Evolutionary conservation across 2,329 filamentous ascomycete genomes (phyloP).

Genomic region (Cercospora sesami): DNA sequence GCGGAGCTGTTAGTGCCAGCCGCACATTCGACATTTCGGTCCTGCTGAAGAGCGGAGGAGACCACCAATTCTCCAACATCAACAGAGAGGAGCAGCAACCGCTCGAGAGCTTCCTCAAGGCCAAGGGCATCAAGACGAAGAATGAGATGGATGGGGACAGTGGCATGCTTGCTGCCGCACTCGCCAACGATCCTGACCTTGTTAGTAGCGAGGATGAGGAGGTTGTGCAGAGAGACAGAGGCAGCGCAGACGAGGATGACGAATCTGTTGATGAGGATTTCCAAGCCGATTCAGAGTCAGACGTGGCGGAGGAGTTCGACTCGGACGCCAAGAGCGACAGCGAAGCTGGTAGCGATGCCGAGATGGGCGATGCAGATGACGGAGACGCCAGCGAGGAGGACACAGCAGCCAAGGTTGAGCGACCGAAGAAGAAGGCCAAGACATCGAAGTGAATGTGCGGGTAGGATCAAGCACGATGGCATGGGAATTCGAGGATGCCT

Average conservation of each 20-base stretch:
- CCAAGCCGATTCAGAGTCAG: conserved; percentile 84
- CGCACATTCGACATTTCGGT: conserved; percentile 98
- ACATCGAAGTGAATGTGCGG: conserved; percentile 32
- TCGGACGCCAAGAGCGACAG: conserved; percentile 79
- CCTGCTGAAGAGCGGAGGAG: conserved; percentile 80
- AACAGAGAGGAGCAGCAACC: conserved; percentile 96
- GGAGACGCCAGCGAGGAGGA: conserved; percentile 48
- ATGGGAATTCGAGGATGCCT: not conserved
- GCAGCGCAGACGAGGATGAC: conserved; percentile 92
- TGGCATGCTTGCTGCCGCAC: conserved; percentile 71
- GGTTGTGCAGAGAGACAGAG: conserved; percentile 73
- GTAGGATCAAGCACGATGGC: not conserved
- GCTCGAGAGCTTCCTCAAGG: conserved; percentile 96
- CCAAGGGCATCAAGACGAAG: conserved; percentile 92
- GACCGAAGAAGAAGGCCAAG: conserved; percentile 67
- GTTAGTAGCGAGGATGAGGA: conserved; percentile 80
- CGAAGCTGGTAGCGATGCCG: conserved; percentile 66
- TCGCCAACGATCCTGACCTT: conserved; percentile 75
- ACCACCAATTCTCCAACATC: conserved; percentile 98
- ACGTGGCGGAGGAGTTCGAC: conserved; percentile 95
- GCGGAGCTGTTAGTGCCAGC: conserved; percentile 87
- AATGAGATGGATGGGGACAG: conserved; percentile 96
- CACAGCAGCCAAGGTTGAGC: conserved; percentile 55
- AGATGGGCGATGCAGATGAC: conserved; percentile 60
- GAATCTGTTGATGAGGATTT: conserved; percentile 97